Evolutionary conservation across 768 basidiomycete species (phyloP).

Genomic region (Trametes punicea): DNA sequence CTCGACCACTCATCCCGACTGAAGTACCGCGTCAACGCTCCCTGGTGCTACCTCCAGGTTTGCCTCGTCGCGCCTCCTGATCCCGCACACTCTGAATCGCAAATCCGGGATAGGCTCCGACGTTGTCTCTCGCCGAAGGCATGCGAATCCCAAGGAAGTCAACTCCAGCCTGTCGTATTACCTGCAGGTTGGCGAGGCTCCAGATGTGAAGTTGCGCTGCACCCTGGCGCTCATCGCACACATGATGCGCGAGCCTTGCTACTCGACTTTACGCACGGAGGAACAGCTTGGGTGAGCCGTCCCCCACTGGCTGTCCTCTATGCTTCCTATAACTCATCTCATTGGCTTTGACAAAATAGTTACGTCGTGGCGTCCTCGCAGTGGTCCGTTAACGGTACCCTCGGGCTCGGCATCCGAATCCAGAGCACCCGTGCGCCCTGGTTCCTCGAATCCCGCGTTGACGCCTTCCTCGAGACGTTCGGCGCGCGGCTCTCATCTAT

Average conservation of each 20-base stretch:
- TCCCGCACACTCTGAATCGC: not conserved
- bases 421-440: conserved; percentile 25
- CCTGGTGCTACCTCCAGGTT: conserved; percentile 40
- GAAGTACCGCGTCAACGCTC: conserved; percentile 41
- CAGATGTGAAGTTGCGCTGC: conserved; percentile 36
- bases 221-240: conserved; percentile 40
- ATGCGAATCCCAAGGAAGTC: conserved; percentile 43
- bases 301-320: no score
- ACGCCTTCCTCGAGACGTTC: conserved; percentile 23
- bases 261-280: conserved; percentile 48
- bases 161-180: conserved; percentile 48
- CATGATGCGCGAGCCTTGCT: conserved; percentile 44
- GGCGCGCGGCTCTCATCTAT: conserved; percentile 17
- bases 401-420: conserved; percentile 25
- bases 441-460: conserved; percentile 26
- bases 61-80: not conserved
- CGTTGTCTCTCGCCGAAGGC: conserved; percentile 34
- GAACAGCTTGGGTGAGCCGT: conserved; percentile 46
- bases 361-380: conserved; percentile 23
- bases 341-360: not conserved
- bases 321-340: not conserved
- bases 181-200: conserved; percentile 44
- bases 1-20: conserved; percentile 34
- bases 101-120: conserved; percentile 32
- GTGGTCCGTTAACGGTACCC: conserved; percentile 19